Evolutionary conservation across 768 basidiomycete genomes (phyloP).

Genomic region (Baorangia bicolor): DNA sequence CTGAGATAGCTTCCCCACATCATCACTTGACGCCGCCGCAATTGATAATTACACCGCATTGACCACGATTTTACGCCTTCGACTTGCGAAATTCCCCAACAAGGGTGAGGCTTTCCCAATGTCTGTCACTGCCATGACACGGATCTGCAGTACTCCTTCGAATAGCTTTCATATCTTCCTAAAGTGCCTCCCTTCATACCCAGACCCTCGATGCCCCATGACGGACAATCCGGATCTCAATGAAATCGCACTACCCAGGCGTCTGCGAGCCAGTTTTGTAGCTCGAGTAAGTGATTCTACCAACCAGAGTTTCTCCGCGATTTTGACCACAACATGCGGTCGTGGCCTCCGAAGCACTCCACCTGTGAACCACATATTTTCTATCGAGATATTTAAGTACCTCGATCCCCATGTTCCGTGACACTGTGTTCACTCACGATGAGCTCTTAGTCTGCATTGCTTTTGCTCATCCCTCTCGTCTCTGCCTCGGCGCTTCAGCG

Average conservation of each 20-base stretch:
- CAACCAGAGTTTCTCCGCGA: background rate
- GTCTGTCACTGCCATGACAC: background rate
- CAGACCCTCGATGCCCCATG: background rate
- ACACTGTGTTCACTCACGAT: constrained; percentile 3
- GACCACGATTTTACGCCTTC: background rate
- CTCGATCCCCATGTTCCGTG: background rate
- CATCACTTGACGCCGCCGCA: background rate
- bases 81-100: no score
- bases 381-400: constrained; percentile 12
- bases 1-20: background rate
- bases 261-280: background rate
- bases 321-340: background rate
- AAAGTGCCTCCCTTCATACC: background rate
- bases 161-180: constrained; percentile 6
- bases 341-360: background rate
- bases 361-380: background rate
- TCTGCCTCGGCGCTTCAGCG: constrained; percentile 2
- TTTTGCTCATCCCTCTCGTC: constrained; percentile 25
- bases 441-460: constrained; percentile 6
- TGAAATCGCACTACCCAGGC: background rate
- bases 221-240: background rate
- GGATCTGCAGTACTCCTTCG: background rate
- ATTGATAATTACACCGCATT: background rate
- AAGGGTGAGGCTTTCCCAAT: background rate
- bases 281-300: background rate